A percentile compares a stretch with the other conserved stretches of the same genome.
phyloP scores from a whole-genome alignment of 805 yeast species.

The Huiozyma naganishii region DNA sequence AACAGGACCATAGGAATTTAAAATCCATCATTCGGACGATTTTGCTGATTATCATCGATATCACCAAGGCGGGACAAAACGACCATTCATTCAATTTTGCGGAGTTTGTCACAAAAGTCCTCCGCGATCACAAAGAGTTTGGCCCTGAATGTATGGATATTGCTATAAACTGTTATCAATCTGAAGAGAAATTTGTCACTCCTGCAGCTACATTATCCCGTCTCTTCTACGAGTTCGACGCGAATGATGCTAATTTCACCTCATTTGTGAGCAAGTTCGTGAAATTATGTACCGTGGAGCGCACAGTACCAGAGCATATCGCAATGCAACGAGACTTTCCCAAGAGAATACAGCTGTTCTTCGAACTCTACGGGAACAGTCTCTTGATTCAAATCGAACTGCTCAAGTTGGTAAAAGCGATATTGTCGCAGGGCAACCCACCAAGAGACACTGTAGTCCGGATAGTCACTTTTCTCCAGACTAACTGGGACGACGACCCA shows the following conservation, averaged over 20 bases:
- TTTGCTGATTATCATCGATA: constrained; percentile 1
- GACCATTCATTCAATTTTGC: background rate
- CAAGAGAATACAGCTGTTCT: constrained; percentile 14
- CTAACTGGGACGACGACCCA: constrained; percentile 17
- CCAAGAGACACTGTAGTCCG: background rate
- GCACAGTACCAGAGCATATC: constrained; percentile 1
- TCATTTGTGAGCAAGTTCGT: constrained; percentile 18
- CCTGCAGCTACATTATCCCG: constrained; percentile 3
- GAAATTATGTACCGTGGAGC: constrained; percentile 6
- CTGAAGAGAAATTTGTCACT: background rate
- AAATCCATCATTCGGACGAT: constrained; percentile 3
- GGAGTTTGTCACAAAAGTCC: background rate
- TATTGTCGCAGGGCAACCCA: constrained; percentile 6
- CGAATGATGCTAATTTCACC: constrained; percentile 18
- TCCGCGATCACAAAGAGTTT: background rate
- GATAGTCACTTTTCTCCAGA: constrained; percentile 10
- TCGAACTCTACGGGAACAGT: constrained; percentile 22
- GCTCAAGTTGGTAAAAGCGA: constrained; percentile 22
- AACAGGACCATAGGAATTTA: background rate
- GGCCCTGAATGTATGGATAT: constrained; percentile 1
- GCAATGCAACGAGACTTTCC: constrained; percentile 11
- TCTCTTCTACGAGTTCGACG: constrained; percentile 15
- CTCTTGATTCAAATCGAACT: constrained; percentile 27
- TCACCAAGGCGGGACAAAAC: background rate
- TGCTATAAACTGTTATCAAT: background rate